Base-by-base conservation (phyloP, 352 stramenopile genomes). In the Pythium dissotocum region DNA sequence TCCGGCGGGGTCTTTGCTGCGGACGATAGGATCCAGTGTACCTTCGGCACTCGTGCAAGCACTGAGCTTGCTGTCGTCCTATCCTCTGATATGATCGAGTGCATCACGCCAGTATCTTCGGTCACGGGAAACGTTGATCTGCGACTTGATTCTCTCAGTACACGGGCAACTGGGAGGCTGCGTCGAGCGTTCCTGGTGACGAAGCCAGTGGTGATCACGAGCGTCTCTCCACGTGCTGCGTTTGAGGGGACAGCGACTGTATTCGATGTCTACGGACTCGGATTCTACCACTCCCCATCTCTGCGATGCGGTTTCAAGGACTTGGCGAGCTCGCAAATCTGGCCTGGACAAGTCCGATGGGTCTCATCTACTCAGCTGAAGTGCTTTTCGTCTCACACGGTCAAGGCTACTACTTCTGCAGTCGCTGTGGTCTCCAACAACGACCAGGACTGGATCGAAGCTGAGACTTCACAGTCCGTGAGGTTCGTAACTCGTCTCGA, bases 221-320 rank as follows among this genome's bases (percentile, higher is more conserved):
- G 64, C 4, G 78, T 91, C 6, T 77, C 57, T 1, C 83, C 83
- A n/a, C 67, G 51, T 5, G 57, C 63, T 14, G 72, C 78, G 10
- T 74, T 93, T 24, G 80, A 89, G 56, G 76, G 75, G 14, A 67
- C 40, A 1, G 46, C 73, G 32, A 81, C 80, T 6, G 51, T 85
- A 5, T 83, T 91, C 64, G 77, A 91, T 58, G 64, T 91, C 7
- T 93, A 81, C 63, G 85, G 83, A 0, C 57, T 75, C 16, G 85
- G 78, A 0, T 93, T 91, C 62, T 48, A 80, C 42, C 76, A 73
- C 10, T 87, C 82, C 8, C 58, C 77, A 1, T n/a, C 68, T 0
- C 73, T 91, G n/a, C 57, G 54, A 21, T 93, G 84, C 51, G 59
- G 44, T 7, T 88, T 93, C 64, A 57, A 61, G 12, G 65, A 71